Conservation (phyloP, 2,329 filamentous ascomycete genomes). For the Lecanicillium sp. region DNA sequence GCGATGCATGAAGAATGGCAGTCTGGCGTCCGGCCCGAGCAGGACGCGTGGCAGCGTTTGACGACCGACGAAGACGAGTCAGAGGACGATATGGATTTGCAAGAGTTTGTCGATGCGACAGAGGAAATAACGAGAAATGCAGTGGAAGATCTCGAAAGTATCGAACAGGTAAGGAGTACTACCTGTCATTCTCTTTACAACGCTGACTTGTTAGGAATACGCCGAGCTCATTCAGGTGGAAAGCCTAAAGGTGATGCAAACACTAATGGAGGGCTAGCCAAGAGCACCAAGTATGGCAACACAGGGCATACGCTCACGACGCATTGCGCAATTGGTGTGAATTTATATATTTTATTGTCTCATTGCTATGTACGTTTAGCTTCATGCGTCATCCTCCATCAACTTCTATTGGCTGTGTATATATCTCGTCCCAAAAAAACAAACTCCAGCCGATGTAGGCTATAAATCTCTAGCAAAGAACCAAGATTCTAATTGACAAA, state of each 20-base stretch:
- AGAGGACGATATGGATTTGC: neutral
- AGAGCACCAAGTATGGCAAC: too few relatives aligned
- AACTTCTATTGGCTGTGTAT: conserved; percentile 2
- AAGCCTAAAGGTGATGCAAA: conserved; percentile 17
- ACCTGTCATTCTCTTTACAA: fast-evolving
- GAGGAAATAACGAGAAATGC: conserved; percentile 12
- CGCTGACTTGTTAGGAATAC: conserved; percentile 23
- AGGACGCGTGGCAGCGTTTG: conserved; percentile 9
- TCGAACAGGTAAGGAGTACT: conserved; percentile 23
- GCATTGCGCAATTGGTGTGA: neutral
- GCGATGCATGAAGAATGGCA: conserved; percentile 3
- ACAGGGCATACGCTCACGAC: neutral
- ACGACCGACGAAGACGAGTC: neutral
- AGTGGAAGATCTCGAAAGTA: conserved; percentile 22
- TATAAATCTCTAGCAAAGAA: conserved; percentile 8
- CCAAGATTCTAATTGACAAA: conserved; percentile 4
- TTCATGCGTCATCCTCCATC: conserved; percentile 1
- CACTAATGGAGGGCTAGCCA: conserved; percentile 10
- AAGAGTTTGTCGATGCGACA: neutral
- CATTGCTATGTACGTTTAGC: conserved; percentile 13
- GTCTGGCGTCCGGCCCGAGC: conserved; percentile 1
- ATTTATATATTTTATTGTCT: conserved; percentile 1
- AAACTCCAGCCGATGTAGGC: conserved; percentile 14
- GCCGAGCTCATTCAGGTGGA: conserved; percentile 21
- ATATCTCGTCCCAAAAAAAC: conserved; percentile 4